These are phyloP conservation scores for Excoecaria agallocha DNA, from an alignment of 345 rosid species.

Conservation along the genomic window DNA sequence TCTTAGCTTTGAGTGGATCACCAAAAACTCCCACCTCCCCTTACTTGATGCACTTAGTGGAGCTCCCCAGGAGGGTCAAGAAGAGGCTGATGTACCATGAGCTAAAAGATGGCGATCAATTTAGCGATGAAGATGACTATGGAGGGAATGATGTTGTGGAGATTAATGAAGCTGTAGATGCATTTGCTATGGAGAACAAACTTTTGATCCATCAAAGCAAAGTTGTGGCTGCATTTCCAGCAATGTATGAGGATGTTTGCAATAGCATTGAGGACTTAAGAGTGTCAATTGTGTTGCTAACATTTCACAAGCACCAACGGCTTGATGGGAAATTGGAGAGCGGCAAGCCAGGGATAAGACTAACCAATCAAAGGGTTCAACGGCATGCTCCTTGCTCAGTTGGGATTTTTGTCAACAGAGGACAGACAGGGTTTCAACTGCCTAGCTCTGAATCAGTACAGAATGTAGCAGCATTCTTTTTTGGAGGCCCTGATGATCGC, in stretches of 20 bases:
- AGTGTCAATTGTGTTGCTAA: constrained; percentile 60
- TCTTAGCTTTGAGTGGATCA: constrained; percentile 52
- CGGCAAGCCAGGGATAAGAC: constrained; percentile 56
- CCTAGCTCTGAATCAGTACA: constrained; percentile 50
- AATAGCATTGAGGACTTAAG: constrained; percentile 63
- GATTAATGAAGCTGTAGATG: constrained; percentile 69
- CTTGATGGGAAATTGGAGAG: constrained; percentile 65
- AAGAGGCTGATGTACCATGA: constrained; percentile 59
- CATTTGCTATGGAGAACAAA: constrained; percentile 46
- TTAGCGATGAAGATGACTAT: constrained; percentile 66
- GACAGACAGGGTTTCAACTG: constrained; percentile 68
- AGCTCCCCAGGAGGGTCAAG: constrained; percentile 55
- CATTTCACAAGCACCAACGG: constrained; percentile 89
- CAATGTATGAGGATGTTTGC: constrained; percentile 70
- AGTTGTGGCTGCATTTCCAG: constrained; percentile 49
- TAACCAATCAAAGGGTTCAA: constrained; percentile 64
- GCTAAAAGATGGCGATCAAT: constrained; percentile 52
- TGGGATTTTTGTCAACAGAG: constrained; percentile 63
- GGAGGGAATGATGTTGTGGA: constrained; percentile 74
- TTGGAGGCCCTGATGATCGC: constrained; percentile 87
- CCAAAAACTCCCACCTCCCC: constrained; percentile 41
- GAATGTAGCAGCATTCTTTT: constrained; percentile 63
- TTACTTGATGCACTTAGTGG: constrained; percentile 70
- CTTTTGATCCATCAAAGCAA: constrained; percentile 51
- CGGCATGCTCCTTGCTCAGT: constrained; percentile 80